These are phyloP conservation scores for Mycena capillaripes DNA, from an alignment of 768 basidiomycete species.

Conservation along the genomic window DNA sequence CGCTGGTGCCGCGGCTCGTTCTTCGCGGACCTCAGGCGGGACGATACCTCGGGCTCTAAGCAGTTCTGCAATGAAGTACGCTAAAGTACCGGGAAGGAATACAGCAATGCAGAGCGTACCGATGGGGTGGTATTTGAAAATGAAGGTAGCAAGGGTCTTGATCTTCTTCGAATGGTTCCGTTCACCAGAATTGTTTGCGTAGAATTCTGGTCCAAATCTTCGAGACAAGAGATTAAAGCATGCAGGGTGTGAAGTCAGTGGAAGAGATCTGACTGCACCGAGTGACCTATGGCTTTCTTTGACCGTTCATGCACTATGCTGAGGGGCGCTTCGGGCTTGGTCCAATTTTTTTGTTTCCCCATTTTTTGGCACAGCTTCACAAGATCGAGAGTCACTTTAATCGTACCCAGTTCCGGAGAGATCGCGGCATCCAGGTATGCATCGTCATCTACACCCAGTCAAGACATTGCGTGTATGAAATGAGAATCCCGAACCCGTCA, in stretches of 20 bases:
- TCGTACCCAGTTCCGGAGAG: constrained; percentile 24
- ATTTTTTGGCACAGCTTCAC: neutral
- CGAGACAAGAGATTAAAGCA: neutral
- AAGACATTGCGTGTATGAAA: neutral
- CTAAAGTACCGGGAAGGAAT: neutral
- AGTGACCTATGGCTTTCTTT: constrained; percentile 33
- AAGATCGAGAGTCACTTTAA: neutral
- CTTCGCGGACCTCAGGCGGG: neutral
- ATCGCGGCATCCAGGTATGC: constrained; percentile 14
- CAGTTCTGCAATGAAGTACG: neutral
- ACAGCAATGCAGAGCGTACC: neutral
- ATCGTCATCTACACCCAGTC: constrained; percentile 19
- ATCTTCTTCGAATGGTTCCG: neutral
- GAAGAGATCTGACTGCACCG: constrained; percentile 21
- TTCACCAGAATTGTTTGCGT: no score
- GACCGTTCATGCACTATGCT: constrained; percentile 25
- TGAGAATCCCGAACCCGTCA: constrained; percentile 16
- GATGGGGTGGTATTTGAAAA: constrained; percentile 28
- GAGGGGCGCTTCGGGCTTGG: neutral
- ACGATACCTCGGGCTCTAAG: constrained; percentile 22
- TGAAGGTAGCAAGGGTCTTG: neutral
- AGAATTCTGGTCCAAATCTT: constrained; percentile 20
- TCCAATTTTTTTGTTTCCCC: neutral
- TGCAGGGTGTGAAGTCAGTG: neutral
- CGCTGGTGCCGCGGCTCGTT: neutral